phyloP scores from a whole-genome alignment of 108 stramenopile genomes.

The Cylindrotheca fusiformis region DNA sequence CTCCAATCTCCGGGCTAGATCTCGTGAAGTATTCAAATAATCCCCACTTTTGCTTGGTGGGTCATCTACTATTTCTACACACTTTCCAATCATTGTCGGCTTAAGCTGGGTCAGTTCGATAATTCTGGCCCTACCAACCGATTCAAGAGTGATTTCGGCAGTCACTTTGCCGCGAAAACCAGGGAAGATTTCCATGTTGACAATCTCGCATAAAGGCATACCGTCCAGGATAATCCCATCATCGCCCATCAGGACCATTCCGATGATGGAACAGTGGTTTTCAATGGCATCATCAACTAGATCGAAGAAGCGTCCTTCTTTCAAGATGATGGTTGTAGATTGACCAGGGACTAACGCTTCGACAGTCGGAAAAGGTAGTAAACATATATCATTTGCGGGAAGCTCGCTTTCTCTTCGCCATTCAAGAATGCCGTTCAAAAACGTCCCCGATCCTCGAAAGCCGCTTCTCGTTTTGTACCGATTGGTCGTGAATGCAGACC shows the following conservation, averaged over 20 bases:
- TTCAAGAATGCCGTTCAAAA: too few species aligned
- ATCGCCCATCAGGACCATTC: conserved; percentile 11
- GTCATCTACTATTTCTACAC: not conserved
- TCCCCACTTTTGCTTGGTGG: not conserved
- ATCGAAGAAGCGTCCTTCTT: conserved; percentile 20
- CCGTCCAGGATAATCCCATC: not conserved
- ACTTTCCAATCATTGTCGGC: not conserved
- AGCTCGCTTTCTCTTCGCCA: too few species aligned
- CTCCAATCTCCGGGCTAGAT: not conserved
- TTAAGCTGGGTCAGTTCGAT: not conserved
- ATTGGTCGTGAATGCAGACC: too few species aligned
- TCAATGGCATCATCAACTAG: conserved; percentile 14
- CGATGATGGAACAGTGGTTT: conserved; percentile 8
- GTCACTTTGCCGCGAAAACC: not conserved
- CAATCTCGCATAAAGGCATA: conserved; percentile 6
- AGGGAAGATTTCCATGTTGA: not conserved
- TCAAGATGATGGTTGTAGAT: conserved; percentile 2
- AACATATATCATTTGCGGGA: too few species aligned
- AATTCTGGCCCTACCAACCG: not conserved
- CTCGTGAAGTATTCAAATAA: not conserved
- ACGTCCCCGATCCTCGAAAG: too few species aligned
- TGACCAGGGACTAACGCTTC: conserved; percentile 15
- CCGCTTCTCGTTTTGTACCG: too few species aligned
- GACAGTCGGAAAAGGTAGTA: conserved; percentile 12
- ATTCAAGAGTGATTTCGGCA: not conserved